Evolutionary conservation across 2,329 filamentous ascomycete species (phyloP).

Genomic region (Chalaropsis ovoidea): DNA sequence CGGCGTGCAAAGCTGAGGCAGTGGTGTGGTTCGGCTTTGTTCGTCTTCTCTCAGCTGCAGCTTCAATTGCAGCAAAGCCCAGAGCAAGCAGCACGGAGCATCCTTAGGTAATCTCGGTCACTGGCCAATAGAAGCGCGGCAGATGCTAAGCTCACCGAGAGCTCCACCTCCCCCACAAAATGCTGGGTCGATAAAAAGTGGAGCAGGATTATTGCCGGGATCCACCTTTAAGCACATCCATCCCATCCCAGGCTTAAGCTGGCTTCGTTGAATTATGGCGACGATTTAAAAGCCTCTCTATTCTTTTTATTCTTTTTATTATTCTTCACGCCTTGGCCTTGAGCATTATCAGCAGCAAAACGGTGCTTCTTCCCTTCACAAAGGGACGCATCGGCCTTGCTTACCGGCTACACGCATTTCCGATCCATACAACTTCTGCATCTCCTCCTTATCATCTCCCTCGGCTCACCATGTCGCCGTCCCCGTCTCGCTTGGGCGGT

Average conservation of each 20-base stretch:
- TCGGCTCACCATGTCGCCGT: background rate
- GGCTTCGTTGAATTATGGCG: background rate
- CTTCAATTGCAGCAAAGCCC: background rate
- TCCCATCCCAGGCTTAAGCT: background rate
- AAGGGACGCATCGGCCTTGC: background rate
- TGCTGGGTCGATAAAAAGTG: background rate
- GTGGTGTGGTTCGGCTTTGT: background rate
- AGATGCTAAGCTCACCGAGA: conserved; percentile 12
- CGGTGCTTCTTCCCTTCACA: background rate
- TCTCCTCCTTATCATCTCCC: background rate
- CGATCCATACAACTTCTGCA: too few relatives aligned
- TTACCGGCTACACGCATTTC: background rate
- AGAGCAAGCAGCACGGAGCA: background rate
- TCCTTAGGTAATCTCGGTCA: conserved; percentile 17
- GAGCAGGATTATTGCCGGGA: background rate
- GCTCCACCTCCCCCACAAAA: background rate
- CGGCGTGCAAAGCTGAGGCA: background rate
- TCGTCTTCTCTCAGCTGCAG: background rate
- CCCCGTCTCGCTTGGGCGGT: conserved; percentile 14
- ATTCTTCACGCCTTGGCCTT: background rate
- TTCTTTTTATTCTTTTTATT: background rate
- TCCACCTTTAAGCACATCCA: conserved; percentile 2
- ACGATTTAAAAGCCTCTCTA: conserved; percentile 1
- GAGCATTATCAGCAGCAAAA: background rate
- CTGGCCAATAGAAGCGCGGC: background rate